phyloP scores from a whole-genome alignment of 805 yeast species.

The Sungouiozyma ichnusensis region DNA sequence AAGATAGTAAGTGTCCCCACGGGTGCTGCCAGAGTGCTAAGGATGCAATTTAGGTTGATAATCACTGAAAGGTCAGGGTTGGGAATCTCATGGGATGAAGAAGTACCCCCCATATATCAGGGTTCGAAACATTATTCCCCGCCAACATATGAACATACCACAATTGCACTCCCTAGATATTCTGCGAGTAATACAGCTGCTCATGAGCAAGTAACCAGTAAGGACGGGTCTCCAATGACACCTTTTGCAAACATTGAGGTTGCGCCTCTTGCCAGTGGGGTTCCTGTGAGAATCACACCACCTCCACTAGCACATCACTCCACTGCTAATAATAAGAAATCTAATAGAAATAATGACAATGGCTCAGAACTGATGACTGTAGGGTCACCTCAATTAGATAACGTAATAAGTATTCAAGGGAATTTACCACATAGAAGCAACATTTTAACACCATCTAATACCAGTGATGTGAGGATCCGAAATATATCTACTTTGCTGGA shows the following conservation, averaged over 20 bases:
- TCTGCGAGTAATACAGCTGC: not conserved
- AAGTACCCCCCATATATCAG: conserved; percentile 93
- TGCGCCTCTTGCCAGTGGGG: not conserved
- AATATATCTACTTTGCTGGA: conserved; percentile 21
- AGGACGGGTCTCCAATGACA: not conserved
- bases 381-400: conserved; percentile 19
- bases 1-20: conserved; percentile 61
- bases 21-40: conserved; percentile 85
- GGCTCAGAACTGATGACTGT: conserved; percentile 8
- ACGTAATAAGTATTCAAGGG: conserved; percentile 25
- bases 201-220: not conserved
- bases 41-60: conserved; percentile 86
- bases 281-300: conserved; percentile 11
- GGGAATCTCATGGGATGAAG: conserved; percentile 98
- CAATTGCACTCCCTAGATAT: conserved; percentile 1
- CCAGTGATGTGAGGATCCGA: conserved; percentile 18
- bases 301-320: conserved; percentile 23
- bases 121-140: conserved; percentile 79
- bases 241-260: not conserved
- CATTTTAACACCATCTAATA: conserved; percentile 25
- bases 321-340: conserved; percentile 2
- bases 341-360: not conserved
- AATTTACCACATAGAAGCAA: conserved; percentile 18
- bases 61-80: conserved; percentile 87
- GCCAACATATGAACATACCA: conserved; percentile 52